Percentiles rank a stretch among this genome's conserved stretches.
Evolutionary conservation across 2,329 filamentous ascomycete species (phyloP).

Genomic region (Periconia digitata): DNA sequence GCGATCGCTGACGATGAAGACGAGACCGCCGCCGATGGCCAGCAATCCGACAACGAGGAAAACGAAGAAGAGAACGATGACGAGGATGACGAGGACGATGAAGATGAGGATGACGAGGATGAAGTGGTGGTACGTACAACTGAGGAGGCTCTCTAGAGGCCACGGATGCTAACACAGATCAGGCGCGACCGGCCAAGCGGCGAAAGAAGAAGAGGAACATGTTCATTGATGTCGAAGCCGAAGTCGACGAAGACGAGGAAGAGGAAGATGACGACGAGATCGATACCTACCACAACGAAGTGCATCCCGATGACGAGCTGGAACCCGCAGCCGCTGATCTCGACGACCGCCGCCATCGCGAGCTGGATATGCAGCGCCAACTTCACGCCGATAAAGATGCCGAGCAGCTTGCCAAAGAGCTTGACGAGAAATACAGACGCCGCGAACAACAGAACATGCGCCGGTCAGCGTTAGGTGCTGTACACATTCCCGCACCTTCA

Average conservation of each 20-base stretch:
- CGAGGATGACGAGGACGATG: slow-evolving; percentile 61
- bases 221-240: slow-evolving; percentile 97
- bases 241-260: slow-evolving; percentile 86
- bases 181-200: slow-evolving; percentile 78
- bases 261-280: slow-evolving; percentile 83
- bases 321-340: slow-evolving; percentile 75
- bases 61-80: slow-evolving; percentile 61
- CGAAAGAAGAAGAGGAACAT: slow-evolving; percentile 72
- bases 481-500: slow-evolving; percentile 75
- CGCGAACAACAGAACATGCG: slow-evolving; percentile 48
- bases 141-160: neutral
- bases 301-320: slow-evolving; percentile 85
- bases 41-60: slow-evolving; percentile 56
- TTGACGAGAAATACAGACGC: slow-evolving; percentile 86
- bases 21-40: slow-evolving; percentile 54
- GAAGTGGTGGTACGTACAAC: slow-evolving; percentile 4
- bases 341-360: slow-evolving; percentile 89
- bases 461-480: slow-evolving; percentile 31
- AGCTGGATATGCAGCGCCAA: slow-evolving; percentile 90
- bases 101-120: slow-evolving; percentile 44
- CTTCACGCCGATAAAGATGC: slow-evolving; percentile 86
- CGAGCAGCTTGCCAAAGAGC: slow-evolving; percentile 80
- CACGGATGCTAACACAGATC: slow-evolving; percentile 14
- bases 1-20: slow-evolving; percentile 50
- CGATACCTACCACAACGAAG: slow-evolving; percentile 84